phyloP scores from a whole-genome alignment of 1,284 basidiomycete genomes.

The Marasmius oreades region DNA sequence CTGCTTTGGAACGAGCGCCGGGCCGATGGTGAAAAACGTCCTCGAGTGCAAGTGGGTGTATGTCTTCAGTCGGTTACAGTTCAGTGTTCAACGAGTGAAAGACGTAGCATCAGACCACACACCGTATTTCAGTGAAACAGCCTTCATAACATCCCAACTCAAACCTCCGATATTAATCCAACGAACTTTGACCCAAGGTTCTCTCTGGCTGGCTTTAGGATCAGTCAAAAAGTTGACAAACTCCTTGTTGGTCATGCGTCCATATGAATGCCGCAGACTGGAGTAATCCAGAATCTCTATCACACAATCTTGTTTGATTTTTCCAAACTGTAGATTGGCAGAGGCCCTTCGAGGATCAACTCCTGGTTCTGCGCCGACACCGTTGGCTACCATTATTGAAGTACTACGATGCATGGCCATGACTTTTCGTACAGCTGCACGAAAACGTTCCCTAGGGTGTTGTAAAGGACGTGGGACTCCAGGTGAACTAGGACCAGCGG shows the following conservation, averaged over 20 bases:
- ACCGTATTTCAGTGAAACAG: slow-evolving; percentile 62
- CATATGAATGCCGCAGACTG: slow-evolving; percentile 42
- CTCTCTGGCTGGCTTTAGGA: slow-evolving; percentile 34
- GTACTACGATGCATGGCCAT: slow-evolving; percentile 45
- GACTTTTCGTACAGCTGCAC: slow-evolving; percentile 41
- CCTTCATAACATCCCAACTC: slow-evolving; percentile 68
- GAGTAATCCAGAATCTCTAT: slow-evolving; percentile 66
- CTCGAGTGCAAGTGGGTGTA: slow-evolving; percentile 69
- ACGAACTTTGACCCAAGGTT: slow-evolving; percentile 54
- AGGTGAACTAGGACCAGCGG: neutral
- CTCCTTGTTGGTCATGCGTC: slow-evolving; percentile 53
- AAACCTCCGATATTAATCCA: slow-evolving; percentile 73
- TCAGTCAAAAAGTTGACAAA: slow-evolving; percentile 48
- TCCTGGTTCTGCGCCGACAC: slow-evolving; percentile 60
- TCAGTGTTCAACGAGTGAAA: neutral
- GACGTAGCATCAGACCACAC: slow-evolving; percentile 16
- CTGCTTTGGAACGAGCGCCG: slow-evolving; percentile 63
- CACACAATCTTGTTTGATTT: slow-evolving; percentile 54
- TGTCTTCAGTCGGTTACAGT: slow-evolving; percentile 35
- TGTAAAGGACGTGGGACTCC: slow-evolving; percentile 6
- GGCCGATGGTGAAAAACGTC: slow-evolving; percentile 60
- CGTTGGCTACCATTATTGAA: slow-evolving; percentile 27
- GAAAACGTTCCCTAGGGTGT: slow-evolving; percentile 37
- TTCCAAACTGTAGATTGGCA: slow-evolving; percentile 45
- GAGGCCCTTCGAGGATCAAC: slow-evolving; percentile 50